These are phyloP conservation scores for Mycena polygramma DNA, from an alignment of 768 basidiomycete species.

Conservation along the genomic window DNA sequence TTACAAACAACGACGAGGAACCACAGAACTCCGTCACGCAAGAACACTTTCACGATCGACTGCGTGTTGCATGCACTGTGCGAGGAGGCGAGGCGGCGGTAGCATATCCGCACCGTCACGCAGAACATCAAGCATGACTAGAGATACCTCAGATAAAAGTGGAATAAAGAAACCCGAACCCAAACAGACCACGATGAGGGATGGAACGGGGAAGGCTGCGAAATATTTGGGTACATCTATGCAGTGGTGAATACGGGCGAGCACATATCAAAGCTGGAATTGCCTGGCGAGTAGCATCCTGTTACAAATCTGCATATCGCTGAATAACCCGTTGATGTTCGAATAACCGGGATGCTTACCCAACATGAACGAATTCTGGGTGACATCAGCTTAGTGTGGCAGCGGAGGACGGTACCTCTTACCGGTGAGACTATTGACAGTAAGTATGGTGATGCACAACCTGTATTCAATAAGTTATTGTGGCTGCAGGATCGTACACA, in stretches of 20 bases:
- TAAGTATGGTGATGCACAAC: conserved; percentile 2
- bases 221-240: neutral
- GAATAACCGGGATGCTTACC: neutral
- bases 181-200: neutral
- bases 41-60: conserved; percentile 6
- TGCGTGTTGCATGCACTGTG: conserved; percentile 8
- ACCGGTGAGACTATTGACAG: conserved; percentile 11
- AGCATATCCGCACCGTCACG: conserved; percentile 15
- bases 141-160: too few species aligned
- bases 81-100: conserved; percentile 9
- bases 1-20: conserved; percentile 13
- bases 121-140: conserved; percentile 17
- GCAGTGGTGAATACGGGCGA: neutral
- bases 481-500: neutral
- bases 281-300: neutral
- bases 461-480: neutral
- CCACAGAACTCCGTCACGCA: conserved; percentile 20
- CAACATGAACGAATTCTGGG: conserved; percentile 14
- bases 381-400: neutral
- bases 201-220: conserved; percentile 1
- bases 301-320: conserved; percentile 7
- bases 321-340: neutral
- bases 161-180: too few species aligned
- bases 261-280: neutral
- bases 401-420: neutral